Evolutionary conservation across 345 rosid genomes (phyloP), one percentile per base, ranked within the genome.

Genomic region (Clarkia xantiana): DNA sequence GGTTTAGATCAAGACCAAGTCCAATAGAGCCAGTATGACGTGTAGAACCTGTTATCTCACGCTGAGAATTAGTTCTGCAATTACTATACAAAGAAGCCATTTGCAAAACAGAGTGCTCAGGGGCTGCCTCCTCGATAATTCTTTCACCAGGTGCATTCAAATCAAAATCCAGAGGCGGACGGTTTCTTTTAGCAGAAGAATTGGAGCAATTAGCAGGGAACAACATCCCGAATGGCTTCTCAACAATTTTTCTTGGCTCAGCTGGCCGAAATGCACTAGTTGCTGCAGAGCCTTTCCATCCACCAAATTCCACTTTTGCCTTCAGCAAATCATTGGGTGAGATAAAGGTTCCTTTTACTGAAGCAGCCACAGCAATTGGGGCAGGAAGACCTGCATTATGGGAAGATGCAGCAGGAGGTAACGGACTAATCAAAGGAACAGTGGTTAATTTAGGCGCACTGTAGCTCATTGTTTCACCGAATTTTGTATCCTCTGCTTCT

Each of bases 221-320:
- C n/a, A 52, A 55, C 4, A 68, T 54, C 51, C 71, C 51, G 14
- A 68, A 41, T 16, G 66, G 56, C 65, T 66, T 71, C 52, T 80
- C 94, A 48, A 62, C 36, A 16, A 39, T 16, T 62, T 75, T 86
- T 64, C 95, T 68, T 12, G 95, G 94, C 67, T 81, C 97, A 51
- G 97, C 94, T 17, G 97, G 97, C 10, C 97, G 74, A 67, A 90
- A 90, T 11, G 97, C 97, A 68, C 97, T 90, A 16, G 97, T 90
- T 44, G 97, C 97, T 1, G 95, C 97, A 18, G 95, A 82, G 48
- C 97, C 97, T 71, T 82, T 90, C 97, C 97, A 90, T 44, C 97
- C 95, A 41, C 97, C 95, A 71, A 82, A 67, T 53, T 65, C 70
- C 23, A 69, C 82, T 69, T 76, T 90, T 47, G 70, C 73, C 68